Evolutionary conservation across 208 protist genomes (phyloP).

Genomic region (Trypanosoma theileri): DNA sequence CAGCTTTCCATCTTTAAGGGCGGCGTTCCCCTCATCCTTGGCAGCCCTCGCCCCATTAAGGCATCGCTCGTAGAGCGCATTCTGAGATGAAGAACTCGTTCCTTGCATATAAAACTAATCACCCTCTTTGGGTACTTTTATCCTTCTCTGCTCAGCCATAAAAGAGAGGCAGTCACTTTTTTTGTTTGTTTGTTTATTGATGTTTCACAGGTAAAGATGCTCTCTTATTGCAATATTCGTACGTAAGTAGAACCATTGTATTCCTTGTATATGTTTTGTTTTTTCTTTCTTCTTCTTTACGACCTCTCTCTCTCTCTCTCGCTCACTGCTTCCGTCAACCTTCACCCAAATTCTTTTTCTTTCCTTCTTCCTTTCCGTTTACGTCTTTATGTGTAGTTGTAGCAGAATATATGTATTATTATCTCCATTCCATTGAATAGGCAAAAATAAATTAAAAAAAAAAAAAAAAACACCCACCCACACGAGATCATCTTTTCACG

Average conservation of each 20-base stretch:
- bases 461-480: background rate
- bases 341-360: too few relatives aligned
- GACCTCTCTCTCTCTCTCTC: too few relatives aligned
- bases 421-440: background rate
- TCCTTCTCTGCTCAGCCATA: background rate
- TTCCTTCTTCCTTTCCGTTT: too few relatives aligned
- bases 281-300: background rate
- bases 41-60: constrained; percentile 34
- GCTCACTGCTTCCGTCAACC: too few relatives aligned
- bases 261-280: background rate
- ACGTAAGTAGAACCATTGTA: background rate
- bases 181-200: too few relatives aligned
- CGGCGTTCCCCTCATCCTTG: constrained; percentile 56
- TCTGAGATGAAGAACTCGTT: background rate
- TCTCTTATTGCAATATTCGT: background rate
- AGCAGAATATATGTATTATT: too few relatives aligned
- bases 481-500: too few relatives aligned
- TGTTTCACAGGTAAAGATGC: too few relatives aligned
- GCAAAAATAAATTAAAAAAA: constrained; percentile 1
- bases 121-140: background rate
- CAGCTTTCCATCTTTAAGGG: constrained; percentile 41
- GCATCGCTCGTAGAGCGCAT: constrained; percentile 16
- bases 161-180: too few relatives aligned
- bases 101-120: background rate
- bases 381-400: too few relatives aligned